These are phyloP conservation scores for Murraya paniculata DNA, from an alignment of 345 rosid species.

Conservation along the genomic window DNA sequence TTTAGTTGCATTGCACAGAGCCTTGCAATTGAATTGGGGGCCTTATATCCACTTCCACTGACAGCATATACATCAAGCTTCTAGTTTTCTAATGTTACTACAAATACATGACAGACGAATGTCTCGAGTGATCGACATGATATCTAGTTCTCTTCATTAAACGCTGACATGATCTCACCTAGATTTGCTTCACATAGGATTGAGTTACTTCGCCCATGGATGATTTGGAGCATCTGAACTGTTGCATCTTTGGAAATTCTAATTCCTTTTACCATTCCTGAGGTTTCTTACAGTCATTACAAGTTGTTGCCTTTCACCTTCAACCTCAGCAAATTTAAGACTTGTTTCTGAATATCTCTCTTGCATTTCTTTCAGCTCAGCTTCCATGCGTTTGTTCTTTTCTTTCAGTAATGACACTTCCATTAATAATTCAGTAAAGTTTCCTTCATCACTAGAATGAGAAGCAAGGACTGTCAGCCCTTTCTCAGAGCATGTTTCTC, in stretches of 20 bases:
- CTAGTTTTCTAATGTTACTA: not conserved
- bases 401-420: slow-evolving; percentile 52
- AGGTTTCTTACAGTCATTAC: slow-evolving; percentile 79
- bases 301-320: slow-evolving; percentile 91
- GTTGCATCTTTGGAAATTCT: slow-evolving; percentile 21
- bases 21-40: not conserved
- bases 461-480: slow-evolving; percentile 16
- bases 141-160: slow-evolving; percentile 6
- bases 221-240: not conserved
- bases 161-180: slow-evolving; percentile 5
- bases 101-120: not conserved
- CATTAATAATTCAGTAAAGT: slow-evolving; percentile 33
- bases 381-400: slow-evolving; percentile 69
- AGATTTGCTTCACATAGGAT: slow-evolving; percentile 7
- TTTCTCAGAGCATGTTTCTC: slow-evolving; percentile 28
- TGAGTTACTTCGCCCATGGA: slow-evolving; percentile 14
- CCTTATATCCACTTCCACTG: not conserved
- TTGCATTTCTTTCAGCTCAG: slow-evolving; percentile 90
- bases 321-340: slow-evolving; percentile 89
- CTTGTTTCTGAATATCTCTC: slow-evolving; percentile 89
- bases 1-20: not conserved
- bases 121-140: not conserved
- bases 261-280: slow-evolving; percentile 66
- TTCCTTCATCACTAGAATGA: slow-evolving; percentile 28
- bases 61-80: not conserved